Conservation (phyloP, 164 flowering plant species). For the Nymphaea thermarum region DNA sequence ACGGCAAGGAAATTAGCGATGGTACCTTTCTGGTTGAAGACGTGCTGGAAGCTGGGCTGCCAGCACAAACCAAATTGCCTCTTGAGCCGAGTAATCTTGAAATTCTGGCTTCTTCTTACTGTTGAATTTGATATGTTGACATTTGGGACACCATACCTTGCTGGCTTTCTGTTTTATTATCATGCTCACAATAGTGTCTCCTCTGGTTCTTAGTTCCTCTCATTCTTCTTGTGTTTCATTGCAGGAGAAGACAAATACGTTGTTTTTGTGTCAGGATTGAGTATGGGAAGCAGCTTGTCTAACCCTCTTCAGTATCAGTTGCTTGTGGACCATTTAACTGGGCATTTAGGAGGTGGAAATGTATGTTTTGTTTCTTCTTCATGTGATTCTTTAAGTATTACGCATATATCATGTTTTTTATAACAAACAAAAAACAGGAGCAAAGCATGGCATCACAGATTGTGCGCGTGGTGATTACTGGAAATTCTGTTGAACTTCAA, state of each 20-base stretch:
- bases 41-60: conserved; percentile 78
- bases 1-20: conserved; percentile 70
- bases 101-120: not conserved
- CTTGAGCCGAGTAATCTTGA: conserved; percentile 32
- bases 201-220: not conserved
- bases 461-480: conserved; percentile 83
- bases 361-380: conserved; percentile 20
- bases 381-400: not conserved
- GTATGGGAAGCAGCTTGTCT: conserved; percentile 51
- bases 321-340: conserved; percentile 90
- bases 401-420: not conserved
- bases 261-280: conserved; percentile 73
- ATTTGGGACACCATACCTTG: not conserved
- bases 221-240: conserved; percentile 4
- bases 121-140: not conserved
- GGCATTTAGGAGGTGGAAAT: conserved; percentile 91
- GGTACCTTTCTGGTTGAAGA: conserved; percentile 82
- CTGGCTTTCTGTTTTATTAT: not conserved
- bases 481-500: conserved; percentile 71
- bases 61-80: conserved; percentile 58
- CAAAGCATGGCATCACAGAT: conserved; percentile 74
- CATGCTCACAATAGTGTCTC: not conserved
- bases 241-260: conserved; percentile 92
- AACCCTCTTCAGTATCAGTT: conserved; percentile 90
- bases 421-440: conserved; percentile 33